Evolutionary conservation across 129 eudicot species (phyloP).

Genomic region (Lactuca saligna): DNA sequence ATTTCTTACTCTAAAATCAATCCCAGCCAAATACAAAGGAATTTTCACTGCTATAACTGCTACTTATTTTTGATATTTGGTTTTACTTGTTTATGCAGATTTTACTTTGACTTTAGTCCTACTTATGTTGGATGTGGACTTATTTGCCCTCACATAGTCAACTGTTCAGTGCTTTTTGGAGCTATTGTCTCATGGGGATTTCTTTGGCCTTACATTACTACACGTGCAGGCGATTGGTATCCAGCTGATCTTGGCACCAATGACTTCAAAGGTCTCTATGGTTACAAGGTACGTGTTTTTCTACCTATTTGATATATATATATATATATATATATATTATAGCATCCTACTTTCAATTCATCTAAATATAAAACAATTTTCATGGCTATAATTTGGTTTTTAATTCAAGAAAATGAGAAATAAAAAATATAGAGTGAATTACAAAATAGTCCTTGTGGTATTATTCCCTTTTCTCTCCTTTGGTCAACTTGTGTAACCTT

Average conservation of each 20-base stretch:
- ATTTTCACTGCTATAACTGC: too few species aligned
- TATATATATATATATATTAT: too few species aligned
- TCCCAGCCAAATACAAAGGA: too few species aligned
- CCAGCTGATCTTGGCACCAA: slow-evolving; percentile 84
- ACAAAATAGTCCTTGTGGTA: too few species aligned
- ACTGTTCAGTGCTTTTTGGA: slow-evolving; percentile 87
- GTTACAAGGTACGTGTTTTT: slow-evolving; percentile 63
- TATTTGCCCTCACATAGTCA: slow-evolving; percentile 94
- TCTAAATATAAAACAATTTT: too few species aligned
- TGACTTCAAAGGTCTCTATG: slow-evolving; percentile 95
- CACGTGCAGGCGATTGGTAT: slow-evolving; percentile 84
- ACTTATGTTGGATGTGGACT: slow-evolving; percentile 98
- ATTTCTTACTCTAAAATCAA: too few species aligned
- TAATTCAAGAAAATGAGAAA: too few species aligned
- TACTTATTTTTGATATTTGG: background rate
- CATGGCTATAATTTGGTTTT: too few species aligned
- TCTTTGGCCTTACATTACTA: slow-evolving; percentile 85
- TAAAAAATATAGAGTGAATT: too few species aligned
- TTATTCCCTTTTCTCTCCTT: background rate
- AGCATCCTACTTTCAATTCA: too few species aligned
- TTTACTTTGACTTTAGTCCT: slow-evolving; percentile 96
- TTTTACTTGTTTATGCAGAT: slow-evolving; percentile 48
- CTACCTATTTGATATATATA: too few species aligned
- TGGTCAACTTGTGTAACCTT: background rate
- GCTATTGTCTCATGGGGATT: slow-evolving; percentile 93